Evolutionary conservation across 140 eudicot species (phyloP), one percentile per base, ranked within the genome.

Genomic region (Ambrosia hybrid): DNA sequence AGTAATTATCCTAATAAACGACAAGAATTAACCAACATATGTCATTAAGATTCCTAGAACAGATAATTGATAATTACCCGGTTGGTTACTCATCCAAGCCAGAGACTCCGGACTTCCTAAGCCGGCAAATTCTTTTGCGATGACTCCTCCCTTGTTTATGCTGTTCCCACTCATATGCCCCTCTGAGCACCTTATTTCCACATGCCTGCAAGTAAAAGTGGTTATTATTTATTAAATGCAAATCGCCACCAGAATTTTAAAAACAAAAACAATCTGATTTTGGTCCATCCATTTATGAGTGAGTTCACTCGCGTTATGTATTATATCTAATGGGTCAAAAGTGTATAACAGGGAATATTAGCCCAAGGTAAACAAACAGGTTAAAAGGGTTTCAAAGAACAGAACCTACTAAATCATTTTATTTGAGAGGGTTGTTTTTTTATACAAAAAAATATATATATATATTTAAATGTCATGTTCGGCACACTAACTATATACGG

Each of bases 131-230:
- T 76, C 97, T 82, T 78, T 94, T 94, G 17, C 97, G 89, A 76
- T 93, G 99, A 74, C 80, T 65, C 45, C 93, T 85, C 0, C 99
- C 99, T 70, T 86, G 90, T 74, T 64, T 88, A 57, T 93, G 99
- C 68, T 93, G 97, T 76, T 88, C 96, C 99, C 99, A 93, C 64
- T 93, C 99, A 26, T 93, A 82, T 13, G 84, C 87, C 38, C 99
- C 99, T 82, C 99, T 81, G 68, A 93, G 97, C 79, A 90, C 96
- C 89, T 80, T 87, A 80, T 87, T 68, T 49, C 96, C 91, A 55
- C 99, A 93, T 55, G 96, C 96, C 97, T 93, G 38, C 63, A 51
- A 34, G 66, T 16, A 43, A 59, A 56, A 15, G 1, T 3, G 14
- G 52, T n/a, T 55, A 37, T 17, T 37, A 15, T 7, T 38, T 14